Evolutionary conservation across 441 rosid species (phyloP).

Genomic region (Syzygium syzygioides): DNA sequence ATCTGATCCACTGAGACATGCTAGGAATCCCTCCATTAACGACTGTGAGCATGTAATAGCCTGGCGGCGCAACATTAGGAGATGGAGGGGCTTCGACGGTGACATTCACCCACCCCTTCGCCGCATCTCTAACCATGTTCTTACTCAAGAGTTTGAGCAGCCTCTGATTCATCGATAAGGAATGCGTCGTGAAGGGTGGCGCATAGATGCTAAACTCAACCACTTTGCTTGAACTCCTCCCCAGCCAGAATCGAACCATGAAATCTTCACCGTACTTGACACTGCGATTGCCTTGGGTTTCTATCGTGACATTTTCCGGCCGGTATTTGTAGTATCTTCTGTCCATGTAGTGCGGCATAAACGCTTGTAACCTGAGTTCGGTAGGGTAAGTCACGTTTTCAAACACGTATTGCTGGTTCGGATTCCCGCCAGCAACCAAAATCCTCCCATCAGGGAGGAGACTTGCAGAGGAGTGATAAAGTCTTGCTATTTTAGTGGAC

Average conservation of each 20-base stretch:
- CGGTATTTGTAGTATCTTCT: constrained; percentile 6
- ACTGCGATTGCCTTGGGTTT: neutral
- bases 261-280: constrained; percentile 16
- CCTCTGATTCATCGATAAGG: constrained; percentile 24
- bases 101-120: constrained; percentile 11
- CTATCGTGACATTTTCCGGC: constrained; percentile 15
- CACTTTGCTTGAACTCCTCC: neutral
- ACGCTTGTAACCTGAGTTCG: constrained; percentile 27
- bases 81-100: constrained; percentile 26
- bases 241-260: constrained; percentile 17
- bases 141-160: constrained; percentile 17
- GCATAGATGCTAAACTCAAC: constrained; percentile 22
- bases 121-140: neutral
- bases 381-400: constrained; percentile 24
- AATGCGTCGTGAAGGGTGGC: constrained; percentile 25
- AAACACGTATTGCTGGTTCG: constrained; percentile 18
- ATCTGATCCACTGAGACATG: constrained; percentile 23
- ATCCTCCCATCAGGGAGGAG: constrained; percentile 26
- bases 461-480: constrained; percentile 31
- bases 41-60: constrained; percentile 27
- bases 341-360: constrained; percentile 22
- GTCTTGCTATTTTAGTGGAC: constrained; percentile 20
- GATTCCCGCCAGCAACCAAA: constrained; percentile 30
- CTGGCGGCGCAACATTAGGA: constrained; percentile 17
- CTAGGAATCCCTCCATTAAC: constrained; percentile 27